Percentiles rank a stretch among this genome's conserved stretches.
These are phyloP conservation scores for Dalechampia spathulata DNA, from an alignment of 441 rosid species.

Conservation along the genomic window DNA sequence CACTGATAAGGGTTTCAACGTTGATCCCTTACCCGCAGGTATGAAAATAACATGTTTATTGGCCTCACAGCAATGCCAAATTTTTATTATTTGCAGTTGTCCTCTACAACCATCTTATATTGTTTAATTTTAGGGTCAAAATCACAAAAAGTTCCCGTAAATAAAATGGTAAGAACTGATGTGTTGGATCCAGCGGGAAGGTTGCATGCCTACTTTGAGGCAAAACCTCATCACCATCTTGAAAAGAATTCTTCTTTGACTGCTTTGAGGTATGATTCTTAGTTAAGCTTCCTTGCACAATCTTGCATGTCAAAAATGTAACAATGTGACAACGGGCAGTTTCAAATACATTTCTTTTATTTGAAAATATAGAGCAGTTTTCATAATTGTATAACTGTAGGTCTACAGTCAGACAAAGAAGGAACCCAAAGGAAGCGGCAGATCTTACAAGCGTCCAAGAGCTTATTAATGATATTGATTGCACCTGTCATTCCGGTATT, in stretches of 20 bases:
- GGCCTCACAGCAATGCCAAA: conserved; percentile 1
- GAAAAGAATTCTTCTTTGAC: conserved; percentile 44
- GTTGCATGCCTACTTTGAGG: conserved; percentile 67
- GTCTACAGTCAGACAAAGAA: conserved; percentile 78
- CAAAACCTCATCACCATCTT: conserved; percentile 34
- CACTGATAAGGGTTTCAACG: conserved; percentile 30
- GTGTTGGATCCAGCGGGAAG: conserved; percentile 88
- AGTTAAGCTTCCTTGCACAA: not conserved
- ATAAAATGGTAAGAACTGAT: conserved; percentile 90
- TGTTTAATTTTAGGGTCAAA: conserved; percentile 43
- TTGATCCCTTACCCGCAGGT: conserved; percentile 40
- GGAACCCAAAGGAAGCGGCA: conserved; percentile 84
- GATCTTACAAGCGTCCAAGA: conserved; percentile 94
- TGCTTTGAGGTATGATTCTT: conserved; percentile 53
- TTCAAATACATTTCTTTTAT: not conserved
- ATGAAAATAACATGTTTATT: conserved; percentile 18
- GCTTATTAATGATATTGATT: conserved; percentile 58
- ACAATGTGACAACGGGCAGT: not conserved
- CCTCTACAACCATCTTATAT: not conserved
- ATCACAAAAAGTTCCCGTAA: conserved; percentile 64
- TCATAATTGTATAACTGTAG: conserved; percentile 24
- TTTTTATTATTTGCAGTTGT: conserved; percentile 12
- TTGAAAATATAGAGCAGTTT: not conserved
- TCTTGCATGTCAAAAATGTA: no score
- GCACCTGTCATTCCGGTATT: conserved; percentile 63